Evolutionary conservation across 1,284 basidiomycete genomes (phyloP).

Genomic region (Cerrena zonata): DNA sequence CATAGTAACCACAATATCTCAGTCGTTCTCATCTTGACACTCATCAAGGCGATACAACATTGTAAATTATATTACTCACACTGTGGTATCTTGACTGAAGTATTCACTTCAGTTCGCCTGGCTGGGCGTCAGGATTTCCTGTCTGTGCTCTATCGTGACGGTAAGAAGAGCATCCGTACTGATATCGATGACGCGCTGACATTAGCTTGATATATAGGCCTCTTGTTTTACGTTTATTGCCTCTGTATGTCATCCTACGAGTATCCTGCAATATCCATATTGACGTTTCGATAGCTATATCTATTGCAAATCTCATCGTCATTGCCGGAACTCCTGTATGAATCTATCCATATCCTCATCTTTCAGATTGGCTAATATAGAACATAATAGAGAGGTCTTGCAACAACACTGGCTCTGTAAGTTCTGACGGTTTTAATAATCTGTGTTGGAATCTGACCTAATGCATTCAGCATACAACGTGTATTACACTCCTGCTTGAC

Average conservation of each 20-base stretch:
- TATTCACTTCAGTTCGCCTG: neutral
- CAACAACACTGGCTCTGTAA: slow-evolving; percentile 4
- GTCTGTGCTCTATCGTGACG: slow-evolving; percentile 9
- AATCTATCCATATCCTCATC: too few relatives aligned
- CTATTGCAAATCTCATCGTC: slow-evolving; percentile 8
- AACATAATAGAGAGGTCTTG: slow-evolving; percentile 1
- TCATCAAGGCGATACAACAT: slow-evolving; percentile 5
- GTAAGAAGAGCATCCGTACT: too few relatives aligned
- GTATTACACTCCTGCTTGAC: slow-evolving; percentile 10
- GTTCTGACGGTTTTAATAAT: neutral
- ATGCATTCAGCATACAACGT: slow-evolving; percentile 8
- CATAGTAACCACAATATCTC: neutral
- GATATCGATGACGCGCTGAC: too few relatives aligned
- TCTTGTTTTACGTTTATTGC: neutral
- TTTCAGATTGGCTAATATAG: too few relatives aligned
- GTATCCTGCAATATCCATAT: neutral
- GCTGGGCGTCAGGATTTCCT: neutral
- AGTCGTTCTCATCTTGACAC: slow-evolving; percentile 5
- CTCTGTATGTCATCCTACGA: too few relatives aligned
- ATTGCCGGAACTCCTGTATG: slow-evolving; percentile 6
- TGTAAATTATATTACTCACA: neutral
- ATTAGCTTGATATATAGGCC: too few relatives aligned
- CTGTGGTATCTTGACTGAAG: neutral
- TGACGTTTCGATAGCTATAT: slow-evolving; percentile 6
- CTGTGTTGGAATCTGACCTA: neutral